Evolutionary conservation across 2,329 filamentous ascomycete genomes (phyloP), one percentile per base, ranked within the genome.

Genomic region (Colletotrichum truncatum): DNA sequence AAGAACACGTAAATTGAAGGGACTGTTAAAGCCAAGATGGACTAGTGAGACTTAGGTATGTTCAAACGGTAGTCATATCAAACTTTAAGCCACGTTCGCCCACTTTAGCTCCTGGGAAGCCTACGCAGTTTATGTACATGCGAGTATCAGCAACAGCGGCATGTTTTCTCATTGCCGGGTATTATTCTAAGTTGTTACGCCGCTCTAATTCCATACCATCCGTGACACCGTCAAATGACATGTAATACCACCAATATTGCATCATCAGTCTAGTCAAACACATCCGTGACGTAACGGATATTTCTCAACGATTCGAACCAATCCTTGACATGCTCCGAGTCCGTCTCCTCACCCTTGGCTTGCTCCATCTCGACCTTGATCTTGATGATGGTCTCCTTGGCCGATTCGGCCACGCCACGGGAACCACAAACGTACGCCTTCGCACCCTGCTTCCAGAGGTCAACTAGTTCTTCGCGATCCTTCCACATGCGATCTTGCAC

Each of bases 401-500:
- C 78, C 2, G 73, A 77, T 41, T 81, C 77, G 3, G 78, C 82
- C 3, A 85, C 74, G 5, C 72, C 74, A 4, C 80, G 76, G 25
- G 82, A 85, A 1, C 89, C 89, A 70, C 89, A 91, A 0, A 91
- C 86, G 71, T 86, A 91, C 3, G 89, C 77, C 71, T 85, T 84
- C 2, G 87, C 77, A 0, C 76, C 78, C n/a, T 62, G 23, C 18
- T 74, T 66, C 79, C 79, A 81, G 34, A 80, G 68, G 16, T 58
- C 67, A 23, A 68, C 60, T 12, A 80, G 67, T 14, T 76, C 73
- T 7, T 68, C 70, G 5, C 74, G 64, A 55, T 81, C 73, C 4
- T 73, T 73, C 16, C 71, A 74, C 51, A 85, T 67, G 9, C 79
- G 73, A 51, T 85, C 79, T 73, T 85, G 82, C 16, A 85, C 82